A percentile compares a stretch with the other conserved stretches of the same genome.
Conservation (phyloP, 352 stramenopile genomes). For the Phytophthora gonapodyides region DNA sequence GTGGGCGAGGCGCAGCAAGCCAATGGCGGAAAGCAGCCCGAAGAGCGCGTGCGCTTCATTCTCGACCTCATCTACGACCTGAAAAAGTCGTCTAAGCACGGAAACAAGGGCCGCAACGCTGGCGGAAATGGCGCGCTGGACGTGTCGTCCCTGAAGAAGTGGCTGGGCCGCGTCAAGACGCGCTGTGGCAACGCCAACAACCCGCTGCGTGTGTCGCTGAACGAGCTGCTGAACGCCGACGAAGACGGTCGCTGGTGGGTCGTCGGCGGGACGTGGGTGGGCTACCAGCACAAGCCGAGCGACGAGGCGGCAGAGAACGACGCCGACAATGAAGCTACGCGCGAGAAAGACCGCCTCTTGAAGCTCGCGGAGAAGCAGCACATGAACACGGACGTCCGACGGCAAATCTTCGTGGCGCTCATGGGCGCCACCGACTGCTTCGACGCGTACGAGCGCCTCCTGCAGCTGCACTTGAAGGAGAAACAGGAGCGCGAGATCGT, state of each 20-base stretch:
- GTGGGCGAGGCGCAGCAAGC: constrained; percentile 47
- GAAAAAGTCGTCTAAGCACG: constrained; percentile 95
- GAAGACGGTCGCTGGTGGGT: constrained; percentile 96
- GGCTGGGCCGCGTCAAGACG: constrained; percentile 95
- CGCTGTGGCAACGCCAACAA: constrained; percentile 80
- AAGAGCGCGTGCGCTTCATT: constrained; percentile 88
- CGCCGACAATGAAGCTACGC: constrained; percentile 16
- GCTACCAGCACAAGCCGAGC: constrained; percentile 50
- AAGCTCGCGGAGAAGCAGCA: constrained; percentile 94
- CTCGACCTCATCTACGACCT: constrained; percentile 96
- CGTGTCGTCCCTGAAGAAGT: constrained; percentile 89
- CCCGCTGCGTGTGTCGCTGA: constrained; percentile 70
- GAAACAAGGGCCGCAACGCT: constrained; percentile 64
- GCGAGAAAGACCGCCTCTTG: constrained; percentile 77
- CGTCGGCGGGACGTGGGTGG: constrained; percentile 95
- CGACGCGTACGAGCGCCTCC: constrained; percentile 95
- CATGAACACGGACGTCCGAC: constrained; percentile 97
- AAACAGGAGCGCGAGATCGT: constrained; percentile 95
- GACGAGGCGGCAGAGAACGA: constrained; percentile 40
- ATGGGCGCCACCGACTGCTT: constrained; percentile 96
- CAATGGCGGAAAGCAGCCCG: constrained; percentile 32
- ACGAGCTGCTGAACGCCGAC: constrained; percentile 77
- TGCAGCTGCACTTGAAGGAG: constrained; percentile 90
- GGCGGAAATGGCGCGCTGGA: constrained; percentile 45
- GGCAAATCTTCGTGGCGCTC: constrained; percentile 97